These are phyloP conservation scores for Scorias spongiosa DNA, from an alignment of 2,329 filamentous ascomycete species.

Conservation along the genomic window DNA sequence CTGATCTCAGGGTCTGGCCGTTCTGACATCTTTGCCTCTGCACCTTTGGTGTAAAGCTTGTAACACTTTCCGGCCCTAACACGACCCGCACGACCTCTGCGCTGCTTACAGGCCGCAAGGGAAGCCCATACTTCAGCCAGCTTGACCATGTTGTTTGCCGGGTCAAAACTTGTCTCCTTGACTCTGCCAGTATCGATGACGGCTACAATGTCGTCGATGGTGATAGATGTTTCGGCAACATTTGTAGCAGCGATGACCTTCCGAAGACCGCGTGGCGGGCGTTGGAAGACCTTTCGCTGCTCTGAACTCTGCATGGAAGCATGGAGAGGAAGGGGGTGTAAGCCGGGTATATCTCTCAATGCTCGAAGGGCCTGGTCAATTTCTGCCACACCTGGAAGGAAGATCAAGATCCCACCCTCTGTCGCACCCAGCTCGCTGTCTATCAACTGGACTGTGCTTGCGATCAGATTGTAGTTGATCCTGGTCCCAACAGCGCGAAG, in stretches of 20 bases:
- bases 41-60: conserved; percentile 79
- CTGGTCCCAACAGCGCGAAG: conserved; percentile 45
- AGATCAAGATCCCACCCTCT: conserved; percentile 84
- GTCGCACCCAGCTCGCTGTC: conserved; percentile 59
- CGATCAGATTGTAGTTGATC: conserved; percentile 83
- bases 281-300: conserved; percentile 72
- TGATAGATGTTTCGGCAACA: conserved; percentile 95
- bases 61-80: conserved; percentile 85
- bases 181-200: conserved; percentile 92
- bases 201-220: conserved; percentile 90
- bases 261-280: conserved; percentile 60
- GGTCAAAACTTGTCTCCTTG: conserved; percentile 91
- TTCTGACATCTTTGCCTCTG: conserved; percentile 72
- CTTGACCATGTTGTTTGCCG: conserved; percentile 82
- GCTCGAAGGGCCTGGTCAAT: conserved; percentile 67
- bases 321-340: conserved; percentile 77
- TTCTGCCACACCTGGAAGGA: conserved; percentile 81
- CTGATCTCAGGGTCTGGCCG: conserved; percentile 88
- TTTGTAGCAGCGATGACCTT: conserved; percentile 95
- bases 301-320: conserved; percentile 80
- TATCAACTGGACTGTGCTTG: conserved; percentile 65
- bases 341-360: conserved; percentile 46
- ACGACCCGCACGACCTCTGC: conserved; percentile 81
- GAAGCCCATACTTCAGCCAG: conserved; percentile 94
- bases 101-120: conserved; percentile 82